Evolutionary conservation across 345 rosid genomes (phyloP), one percentile per base, ranked within the genome.

Genomic region (Litchi chinensis): DNA sequence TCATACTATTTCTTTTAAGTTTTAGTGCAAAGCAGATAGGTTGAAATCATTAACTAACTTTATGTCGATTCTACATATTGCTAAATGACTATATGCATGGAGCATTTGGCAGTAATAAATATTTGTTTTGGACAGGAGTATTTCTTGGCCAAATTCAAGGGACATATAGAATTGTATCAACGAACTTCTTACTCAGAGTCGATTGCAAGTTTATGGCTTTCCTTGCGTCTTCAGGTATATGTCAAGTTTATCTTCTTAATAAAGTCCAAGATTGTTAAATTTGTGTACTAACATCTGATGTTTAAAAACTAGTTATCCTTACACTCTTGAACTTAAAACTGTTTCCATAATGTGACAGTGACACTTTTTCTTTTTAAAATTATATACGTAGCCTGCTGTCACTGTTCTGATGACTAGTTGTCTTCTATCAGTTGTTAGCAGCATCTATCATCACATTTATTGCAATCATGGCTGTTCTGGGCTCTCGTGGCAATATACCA

Each of bases 171-270:
- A 28, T 65, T 88, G 83, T 95, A 95, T 84, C 97, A 92, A 75
- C 82, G 87, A 85, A 95, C 99, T 77, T 92, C 96, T 24, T 90
- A 85, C 86, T 86, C 97, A 0, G 99, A 93, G 87, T 82, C 83
- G 65, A 87, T 81, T 77, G 96, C 96, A 48, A 93, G 96, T 85
- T 90, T 95, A 85, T 95, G 98, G 99, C 98, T 95, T 84, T 92
- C 99, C 74, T 80, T 95, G 81, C 99, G 93, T 79, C 99, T 95
- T 79, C 98, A 95, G 98, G 99, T 93, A 90, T 71, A 59, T 77
- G 5, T 18, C 19, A 16, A 41, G 73, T 57, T 24, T 44, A 15
- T 65, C 9, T 28, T 15, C 2, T 22, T 24, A 22, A 21, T 60
- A 8, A 60, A 22, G 24, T 60, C n/a, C 24, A 12, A 15, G 32